Percentiles rank a stretch among this genome's conserved stretches.
Evolutionary conservation across 495 filamentous ascomycete genomes (phyloP).

Genomic region (Hapsidospora chrysogenum): DNA sequence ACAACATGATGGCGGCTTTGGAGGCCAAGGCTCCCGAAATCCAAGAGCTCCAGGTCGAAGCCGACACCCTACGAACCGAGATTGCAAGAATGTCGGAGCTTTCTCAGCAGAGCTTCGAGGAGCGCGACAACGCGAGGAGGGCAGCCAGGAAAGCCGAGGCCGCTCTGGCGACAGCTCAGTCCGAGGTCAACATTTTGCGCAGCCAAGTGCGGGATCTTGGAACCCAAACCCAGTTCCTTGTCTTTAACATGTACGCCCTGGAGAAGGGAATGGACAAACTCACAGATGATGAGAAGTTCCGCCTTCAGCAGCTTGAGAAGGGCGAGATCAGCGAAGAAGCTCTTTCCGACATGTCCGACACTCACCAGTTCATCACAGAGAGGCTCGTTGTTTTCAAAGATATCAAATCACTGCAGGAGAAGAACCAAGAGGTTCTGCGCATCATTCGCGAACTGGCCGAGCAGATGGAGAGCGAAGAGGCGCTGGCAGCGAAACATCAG

Average conservation of each 20-base stretch:
- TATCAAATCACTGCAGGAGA: constrained; percentile 69
- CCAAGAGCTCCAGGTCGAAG: constrained; percentile 47
- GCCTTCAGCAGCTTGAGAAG: constrained; percentile 56
- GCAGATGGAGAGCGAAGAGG: constrained; percentile 83
- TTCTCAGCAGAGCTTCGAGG: constrained; percentile 40
- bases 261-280: constrained; percentile 66
- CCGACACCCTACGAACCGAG: constrained; percentile 50
- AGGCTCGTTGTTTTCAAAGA: constrained; percentile 70
- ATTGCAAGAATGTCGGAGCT: constrained; percentile 65
- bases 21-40: constrained; percentile 55
- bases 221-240: constrained; percentile 72
- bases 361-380: constrained; percentile 72
- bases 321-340: constrained; percentile 43
- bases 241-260: constrained; percentile 61
- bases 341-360: constrained; percentile 57
- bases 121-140: constrained; percentile 39
- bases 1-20: constrained; percentile 57
- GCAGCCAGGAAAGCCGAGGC: constrained; percentile 55
- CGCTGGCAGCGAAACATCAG: constrained; percentile 47
- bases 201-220: constrained; percentile 84
- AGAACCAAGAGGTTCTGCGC: constrained; percentile 69
- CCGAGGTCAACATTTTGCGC: constrained; percentile 63
- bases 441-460: constrained; percentile 70
- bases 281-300: constrained; percentile 40
- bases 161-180: constrained; percentile 48